Evolutionary conservation across 352 stramenopile species (phyloP), one percentile per base, ranked within the genome.

Genomic region (Hyaloperonospora brassicae): DNA sequence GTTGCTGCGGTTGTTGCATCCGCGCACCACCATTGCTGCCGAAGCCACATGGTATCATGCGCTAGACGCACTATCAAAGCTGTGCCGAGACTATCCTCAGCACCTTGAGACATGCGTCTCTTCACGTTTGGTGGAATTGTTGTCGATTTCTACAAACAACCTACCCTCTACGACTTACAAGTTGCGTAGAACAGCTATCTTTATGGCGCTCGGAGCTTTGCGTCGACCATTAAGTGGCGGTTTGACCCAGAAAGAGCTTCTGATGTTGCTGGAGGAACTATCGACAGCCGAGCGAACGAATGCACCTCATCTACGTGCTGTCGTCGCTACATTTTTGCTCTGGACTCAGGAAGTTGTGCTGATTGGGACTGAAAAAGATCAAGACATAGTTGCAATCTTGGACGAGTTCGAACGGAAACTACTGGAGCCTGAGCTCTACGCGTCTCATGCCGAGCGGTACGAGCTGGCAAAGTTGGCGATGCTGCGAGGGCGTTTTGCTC

Each of bases 401-500:
- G 38, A 17, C 12, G 43, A 31, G 7, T 61, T 76, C 17, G 58
- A 73, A 36, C 46, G 48, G 42, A 35, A 59, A 34, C 40, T 73
- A 0, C 39, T 69, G 24, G 27, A 51, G 3, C 31, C 47, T 5
- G 50, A 62, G 27, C 42, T 50, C 17, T 67, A 67, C 39, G 53
- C 64, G 23, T 70, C 68, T 8, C 61, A 74, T 36, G 61, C 57
- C 0, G 66, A 79, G 49, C 73, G 66, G 22, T 84, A 84, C 47
- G 63, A 76, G 2, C 62, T 84, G 34, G 68, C 57, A 0, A 77
- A 70, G 38, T 55, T 73, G 10, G 65, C 65, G 17, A 72, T 80
- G 55, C 21, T 69, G n/a, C 63, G 62, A 47, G 70, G 73, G 6
- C 56, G 59, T 2, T 76, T 70, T 27, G 14, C 34, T 10, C 39